Percentiles rank a stretch among this genome's conserved stretches.
phyloP scores from a whole-genome alignment of 192 early-diverging fungal genomes.

The Linderina pennispora region DNA sequence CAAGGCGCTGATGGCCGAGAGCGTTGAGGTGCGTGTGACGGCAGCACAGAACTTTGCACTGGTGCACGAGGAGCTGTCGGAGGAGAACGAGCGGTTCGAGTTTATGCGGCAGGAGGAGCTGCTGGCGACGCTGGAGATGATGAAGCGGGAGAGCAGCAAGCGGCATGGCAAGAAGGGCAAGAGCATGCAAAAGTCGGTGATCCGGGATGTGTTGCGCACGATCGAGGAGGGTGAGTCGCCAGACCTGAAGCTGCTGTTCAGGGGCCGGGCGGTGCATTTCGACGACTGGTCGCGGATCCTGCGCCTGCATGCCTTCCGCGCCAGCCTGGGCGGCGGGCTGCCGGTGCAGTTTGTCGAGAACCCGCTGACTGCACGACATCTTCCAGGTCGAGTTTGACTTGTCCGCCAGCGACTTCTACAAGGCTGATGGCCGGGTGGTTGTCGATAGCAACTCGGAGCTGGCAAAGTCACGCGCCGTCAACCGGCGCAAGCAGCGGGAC shows the following conservation, averaged over 20 bases:
- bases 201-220: conserved; percentile 60
- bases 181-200: conserved; percentile 51
- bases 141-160: conserved; percentile 54
- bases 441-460: conserved; percentile 23
- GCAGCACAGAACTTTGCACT: conserved; percentile 70
- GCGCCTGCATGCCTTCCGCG: conserved; percentile 31
- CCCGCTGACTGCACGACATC: conserved; percentile 41
- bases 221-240: conserved; percentile 54
- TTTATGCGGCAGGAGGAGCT: conserved; percentile 58
- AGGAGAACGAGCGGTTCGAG: conserved; percentile 10
- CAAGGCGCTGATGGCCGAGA: conserved; percentile 49
- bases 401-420: neutral
- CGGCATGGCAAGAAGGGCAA: conserved; percentile 53
- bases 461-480: conserved; percentile 21
- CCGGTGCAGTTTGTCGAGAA: conserved; percentile 42
- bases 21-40: conserved; percentile 59
- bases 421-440: conserved; percentile 9
- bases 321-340: conserved; percentile 30
- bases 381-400: conserved; percentile 37
- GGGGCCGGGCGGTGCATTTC: conserved; percentile 45
- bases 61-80: conserved; percentile 54
- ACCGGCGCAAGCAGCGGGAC: conserved; percentile 13
- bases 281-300: conserved; percentile 50
- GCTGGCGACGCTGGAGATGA: conserved; percentile 46
- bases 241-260: conserved; percentile 47